phyloP scores from a whole-genome alignment of 1,139 yeast genomes.

The Yamadazyma atmosphaerica region DNA sequence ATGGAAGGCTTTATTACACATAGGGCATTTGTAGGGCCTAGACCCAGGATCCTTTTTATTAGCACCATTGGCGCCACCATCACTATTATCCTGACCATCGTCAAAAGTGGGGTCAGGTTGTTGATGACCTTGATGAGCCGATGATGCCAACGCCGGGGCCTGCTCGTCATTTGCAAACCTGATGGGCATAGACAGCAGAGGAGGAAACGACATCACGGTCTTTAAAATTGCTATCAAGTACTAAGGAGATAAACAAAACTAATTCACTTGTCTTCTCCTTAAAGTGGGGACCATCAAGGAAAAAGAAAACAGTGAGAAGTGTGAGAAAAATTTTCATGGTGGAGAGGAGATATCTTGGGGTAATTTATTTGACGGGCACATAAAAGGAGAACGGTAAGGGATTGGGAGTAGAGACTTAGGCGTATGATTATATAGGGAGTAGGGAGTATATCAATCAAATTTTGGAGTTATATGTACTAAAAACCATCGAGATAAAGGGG shows the following conservation, averaged over 20 bases:
- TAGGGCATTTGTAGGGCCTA: slow-evolving; percentile 87
- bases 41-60: slow-evolving; percentile 27
- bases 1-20: slow-evolving; percentile 90
- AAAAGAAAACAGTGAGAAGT: slow-evolving; percentile 1
- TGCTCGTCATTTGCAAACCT: too few species aligned
- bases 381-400: background rate
- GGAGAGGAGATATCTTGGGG: background rate
- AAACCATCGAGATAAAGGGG: too few species aligned
- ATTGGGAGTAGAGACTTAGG: background rate
- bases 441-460: too few species aligned
- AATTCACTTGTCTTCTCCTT: slow-evolving; percentile 1
- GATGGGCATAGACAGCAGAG: too few species aligned
- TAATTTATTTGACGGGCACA: too few species aligned
- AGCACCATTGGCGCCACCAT: background rate
- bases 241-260: too few species aligned
- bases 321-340: background rate
- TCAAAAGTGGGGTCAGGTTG: background rate
- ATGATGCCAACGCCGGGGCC: too few species aligned
- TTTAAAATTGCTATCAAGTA: too few species aligned
- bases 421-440: too few species aligned
- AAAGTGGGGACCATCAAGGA: slow-evolving; percentile 3
- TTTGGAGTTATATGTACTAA: too few species aligned
- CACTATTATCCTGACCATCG: background rate
- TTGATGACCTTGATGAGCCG: background rate
- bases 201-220: too few species aligned